Conservation (phyloP, 192 early-diverging fungal genomes). For the Coemansia sp. region DNA sequence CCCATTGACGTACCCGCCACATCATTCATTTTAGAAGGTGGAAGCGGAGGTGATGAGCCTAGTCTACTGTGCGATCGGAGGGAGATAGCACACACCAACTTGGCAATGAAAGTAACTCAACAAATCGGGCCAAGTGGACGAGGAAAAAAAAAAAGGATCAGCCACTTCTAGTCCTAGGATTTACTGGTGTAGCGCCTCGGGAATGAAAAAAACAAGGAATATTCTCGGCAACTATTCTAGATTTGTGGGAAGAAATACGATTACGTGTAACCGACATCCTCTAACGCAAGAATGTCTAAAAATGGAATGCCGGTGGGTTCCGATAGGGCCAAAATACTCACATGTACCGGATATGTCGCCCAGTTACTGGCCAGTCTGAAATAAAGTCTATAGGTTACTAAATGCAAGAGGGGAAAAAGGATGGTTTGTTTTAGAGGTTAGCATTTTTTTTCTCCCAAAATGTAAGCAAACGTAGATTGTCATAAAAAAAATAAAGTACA, state of each 20-base stretch:
- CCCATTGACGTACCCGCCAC: neutral
- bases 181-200: neutral
- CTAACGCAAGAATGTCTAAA: neutral
- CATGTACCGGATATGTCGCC: neutral
- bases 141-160: neutral
- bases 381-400: slow-evolving; percentile 6
- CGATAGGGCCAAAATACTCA: neutral
- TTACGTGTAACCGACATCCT: neutral
- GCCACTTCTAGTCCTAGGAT: neutral
- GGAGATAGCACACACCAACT: neutral
- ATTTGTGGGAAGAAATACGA: neutral
- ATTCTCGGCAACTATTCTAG: neutral
- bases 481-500: neutral
- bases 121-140: neutral
- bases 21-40: neutral
- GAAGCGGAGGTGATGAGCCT: neutral
- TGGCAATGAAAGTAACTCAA: neutral
- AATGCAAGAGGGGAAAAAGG: neutral
- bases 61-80: neutral
- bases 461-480: neutral
- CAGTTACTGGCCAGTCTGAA: neutral
- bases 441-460: neutral
- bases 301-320: neutral
- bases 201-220: neutral
- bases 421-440: neutral